Base-by-base conservation (phyloP, 164 flowering plant genomes). In the Macadamia tetraphylla region DNA sequence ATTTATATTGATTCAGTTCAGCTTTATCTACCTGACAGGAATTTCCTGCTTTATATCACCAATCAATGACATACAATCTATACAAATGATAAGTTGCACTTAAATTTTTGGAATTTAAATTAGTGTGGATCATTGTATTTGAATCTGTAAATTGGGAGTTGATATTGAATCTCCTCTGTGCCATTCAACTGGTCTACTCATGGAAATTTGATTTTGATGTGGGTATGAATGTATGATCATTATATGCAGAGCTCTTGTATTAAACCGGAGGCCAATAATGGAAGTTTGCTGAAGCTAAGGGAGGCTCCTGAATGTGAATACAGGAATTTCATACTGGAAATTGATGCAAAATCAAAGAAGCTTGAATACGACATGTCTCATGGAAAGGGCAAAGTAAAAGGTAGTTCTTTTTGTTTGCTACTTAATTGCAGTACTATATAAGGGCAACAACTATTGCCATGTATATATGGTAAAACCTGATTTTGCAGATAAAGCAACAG, bases 231-330 rank as follows among this genome's bases (percentile, higher is more conserved):
- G 72, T 72, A 30, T 64, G 55, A 58, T 74, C 23, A 58, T 72
- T 64, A 71, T 77, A 57, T 78, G 73, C 80, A 81, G 84, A 83
- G 78, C 77, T 74, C 80, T 42, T 73, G 81, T 66, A 70, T 74
- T 63, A 77, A 66, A 52, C 76, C 68, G 48, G 75, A 57, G 67
- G 60, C 68, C 40, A 83, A 70, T 75, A 79, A 68, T 75, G 76
- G 73, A 77, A 72, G 67, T 71, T 67, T n/a, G 12, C 64, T 32
- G 64, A 66, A 66, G 63, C 71, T 29, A 77, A 77, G 71, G 65
- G 81, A 75, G 72, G 51, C 63, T 71, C 61, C 65, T 67, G 44
- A 65, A 65, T 52, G 10, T 63, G 75, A 76, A 62, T 29, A 60
- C 48, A 62, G 60, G 52, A 80, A 55, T 31, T 32, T 46, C 44